Base-by-base conservation (phyloP, 495 filamentous ascomycete genomes). In the Tricharina praecox region DNA sequence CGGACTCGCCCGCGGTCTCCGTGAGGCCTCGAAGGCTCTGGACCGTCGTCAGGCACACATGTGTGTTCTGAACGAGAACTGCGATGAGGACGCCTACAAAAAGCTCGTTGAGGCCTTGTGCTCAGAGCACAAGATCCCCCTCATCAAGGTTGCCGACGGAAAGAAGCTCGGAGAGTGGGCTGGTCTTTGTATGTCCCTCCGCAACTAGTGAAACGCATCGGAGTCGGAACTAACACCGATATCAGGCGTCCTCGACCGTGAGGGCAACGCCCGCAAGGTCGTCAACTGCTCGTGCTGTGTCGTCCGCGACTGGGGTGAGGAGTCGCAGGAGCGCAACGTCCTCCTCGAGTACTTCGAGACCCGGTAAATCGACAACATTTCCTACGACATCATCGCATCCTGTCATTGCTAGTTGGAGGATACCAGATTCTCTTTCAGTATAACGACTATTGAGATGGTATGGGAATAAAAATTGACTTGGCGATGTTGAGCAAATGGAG, bases 211-310 rank as follows among this genome's bases (percentile, higher is more conserved):
- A 7, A 34, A 34, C 23, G 44, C 15, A 15, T 19, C 35, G 25
- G 21, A 15, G 33, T 19, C 25, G 15, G 10, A 18, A 34, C 43
- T 33, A 21, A 46, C 9, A 2, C 8, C 23, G 33, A 36, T 49
- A 38, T 46, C 52, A 96, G 88, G 88, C 70, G 85, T 92, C 60
- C 78, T 97, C 63, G 90, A 97, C 71, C 86, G 90, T 64, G 90
- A 97, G 72, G 90, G 90, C 64, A 97, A 96, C 68, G 85, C 90
- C 52, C 81, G 90, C 68, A 97, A 97, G 77, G 92, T 97, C 54
- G 90, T 97, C 68, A 97, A 97, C 78, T 97, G 90, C 82, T 95
- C 88, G 62, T 95, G 90, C 74, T 90, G 95, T 60, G 90, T 96
- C 45, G 90, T 97, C 54, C 82, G 84, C 72, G 86, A 97, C 66